Evolutionary conservation across 1,139 yeast genomes (phyloP), one percentile per base, ranked within the genome.

Genomic region (Candida sp.): DNA sequence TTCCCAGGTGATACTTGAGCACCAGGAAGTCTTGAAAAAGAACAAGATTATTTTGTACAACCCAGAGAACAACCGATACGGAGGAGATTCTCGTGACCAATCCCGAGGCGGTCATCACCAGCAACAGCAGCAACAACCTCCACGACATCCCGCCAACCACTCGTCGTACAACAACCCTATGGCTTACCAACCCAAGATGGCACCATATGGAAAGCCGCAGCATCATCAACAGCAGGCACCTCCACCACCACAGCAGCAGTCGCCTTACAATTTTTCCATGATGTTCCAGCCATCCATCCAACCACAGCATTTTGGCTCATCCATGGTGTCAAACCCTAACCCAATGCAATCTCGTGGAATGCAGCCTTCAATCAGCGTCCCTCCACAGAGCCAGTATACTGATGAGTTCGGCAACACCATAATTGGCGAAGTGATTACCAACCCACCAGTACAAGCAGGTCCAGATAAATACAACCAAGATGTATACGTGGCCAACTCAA

Each of bases 401-500:
- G 82, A 77, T 55, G 81, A 77, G 56, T 79, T 73, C 56, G 81
- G 81, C 3, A 77, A 77, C 56, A 75, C 67, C 26, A 66, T 77
- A 46, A 63, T 77, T 33, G 82, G 82, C 2, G 81, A 77, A 47
- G 78, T 77, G 27, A 71, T 77, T 48, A 73, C 78, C 3, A 65
- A 68, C 42, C 70, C 73, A 32, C 80, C 81, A 6, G 70, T 69
- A 5, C 77, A 66, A 46, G 62, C 67, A 2, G 77, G 76, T 7
- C 68, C 72, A 12, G 86, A 84, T 53, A 81, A 80, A 59, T 74
- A 77, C 56, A 80, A 81, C 53, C 92, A 89, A 66, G 93, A 88
- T 55, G 74, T 90, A 3, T 86, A 73, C 58, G 91, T 91, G 43
- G 93, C 96, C 37, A 88, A 88, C 62, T 81, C 82, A 44, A 86